Evolutionary conservation across 345 rosid genomes (phyloP).

Genomic region (Brassica carinata): DNA sequence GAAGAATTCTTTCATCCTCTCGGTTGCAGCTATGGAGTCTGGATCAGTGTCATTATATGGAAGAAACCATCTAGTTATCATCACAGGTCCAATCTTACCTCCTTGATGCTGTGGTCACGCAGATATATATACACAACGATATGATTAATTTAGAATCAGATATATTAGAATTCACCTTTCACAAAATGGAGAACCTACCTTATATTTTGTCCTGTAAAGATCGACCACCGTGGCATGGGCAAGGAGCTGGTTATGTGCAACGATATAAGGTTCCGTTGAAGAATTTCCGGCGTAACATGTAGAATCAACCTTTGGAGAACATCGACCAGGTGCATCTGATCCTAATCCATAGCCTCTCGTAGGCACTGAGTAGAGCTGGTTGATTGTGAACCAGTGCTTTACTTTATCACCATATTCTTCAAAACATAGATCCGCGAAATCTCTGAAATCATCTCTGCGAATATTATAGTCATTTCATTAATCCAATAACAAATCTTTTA

Average conservation of each 20-base stretch:
- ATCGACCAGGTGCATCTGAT: slow-evolving; percentile 31
- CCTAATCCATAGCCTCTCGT: slow-evolving; percentile 33
- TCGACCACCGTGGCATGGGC: slow-evolving; percentile 33
- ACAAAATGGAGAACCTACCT: neutral
- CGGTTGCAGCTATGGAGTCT: neutral
- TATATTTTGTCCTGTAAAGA: slow-evolving; percentile 32
- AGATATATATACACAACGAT: neutral
- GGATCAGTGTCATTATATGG: neutral
- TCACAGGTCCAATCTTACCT: slow-evolving; percentile 35
- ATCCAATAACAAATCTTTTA: neutral
- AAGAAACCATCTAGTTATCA: slow-evolving; percentile 40
- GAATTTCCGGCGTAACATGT: slow-evolving; percentile 41
- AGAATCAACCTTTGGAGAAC: slow-evolving; percentile 32
- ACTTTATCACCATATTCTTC: slow-evolving; percentile 46
- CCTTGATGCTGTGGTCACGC: slow-evolving; percentile 10
- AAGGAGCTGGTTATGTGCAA: slow-evolving; percentile 34
- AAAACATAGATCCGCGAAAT: slow-evolving; percentile 47
- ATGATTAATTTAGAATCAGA: neutral
- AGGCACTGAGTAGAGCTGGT: slow-evolving; percentile 40
- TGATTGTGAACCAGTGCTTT: slow-evolving; percentile 50
- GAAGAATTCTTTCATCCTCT: slow-evolving; percentile 25
- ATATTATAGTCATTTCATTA: neutral
- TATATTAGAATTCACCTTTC: neutral
- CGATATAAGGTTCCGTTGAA: slow-evolving; percentile 28
- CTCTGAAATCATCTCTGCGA: slow-evolving; percentile 36